Percentiles rank a stretch among this genome's conserved stretches.
Evolutionary conservation across 352 stramenopile genomes (phyloP).

Genomic region (Globisporangium nodosum): DNA sequence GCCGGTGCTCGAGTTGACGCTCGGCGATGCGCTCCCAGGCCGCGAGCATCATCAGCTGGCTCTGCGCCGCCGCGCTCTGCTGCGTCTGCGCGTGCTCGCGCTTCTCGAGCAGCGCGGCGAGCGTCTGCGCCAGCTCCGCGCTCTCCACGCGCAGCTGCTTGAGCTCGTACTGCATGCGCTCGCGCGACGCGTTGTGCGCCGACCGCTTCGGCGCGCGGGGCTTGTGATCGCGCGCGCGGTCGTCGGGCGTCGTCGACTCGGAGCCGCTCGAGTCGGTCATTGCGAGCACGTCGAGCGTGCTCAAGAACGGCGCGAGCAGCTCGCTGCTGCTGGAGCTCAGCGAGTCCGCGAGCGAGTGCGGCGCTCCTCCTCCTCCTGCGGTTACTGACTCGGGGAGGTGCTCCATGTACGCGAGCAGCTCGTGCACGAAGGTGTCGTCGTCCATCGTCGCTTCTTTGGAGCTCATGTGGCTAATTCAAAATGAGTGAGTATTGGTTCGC

Average conservation of each 20-base stretch:
- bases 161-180: constrained; percentile 1
- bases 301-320: too few species aligned
- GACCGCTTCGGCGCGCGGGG: neutral
- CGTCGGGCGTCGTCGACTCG: neutral
- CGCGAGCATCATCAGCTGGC: neutral
- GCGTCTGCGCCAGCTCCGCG: neutral
- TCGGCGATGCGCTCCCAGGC: neutral
- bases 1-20: neutral
- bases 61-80: neutral
- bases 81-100: neutral
- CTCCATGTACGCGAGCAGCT: constrained; percentile 2
- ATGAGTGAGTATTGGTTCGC: too few species aligned
- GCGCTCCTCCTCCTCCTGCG: too few species aligned
- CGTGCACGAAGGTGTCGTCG: constrained; percentile 3
- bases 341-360: neutral
- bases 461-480: neutral
- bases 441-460: neutral
- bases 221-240: too few species aligned
- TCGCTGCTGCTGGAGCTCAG: neutral
- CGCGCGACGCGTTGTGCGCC: neutral
- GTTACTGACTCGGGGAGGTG: too few species aligned
- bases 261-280: neutral
- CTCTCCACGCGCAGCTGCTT: constrained; percentile 1
- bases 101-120: neutral
- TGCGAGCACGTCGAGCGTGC: too few species aligned